A percentile compares a stretch with the other conserved stretches of the same genome.
Conservation (phyloP, 2,329 filamentous ascomycete genomes). For the Berkeleyomyces rouxiae region DNA sequence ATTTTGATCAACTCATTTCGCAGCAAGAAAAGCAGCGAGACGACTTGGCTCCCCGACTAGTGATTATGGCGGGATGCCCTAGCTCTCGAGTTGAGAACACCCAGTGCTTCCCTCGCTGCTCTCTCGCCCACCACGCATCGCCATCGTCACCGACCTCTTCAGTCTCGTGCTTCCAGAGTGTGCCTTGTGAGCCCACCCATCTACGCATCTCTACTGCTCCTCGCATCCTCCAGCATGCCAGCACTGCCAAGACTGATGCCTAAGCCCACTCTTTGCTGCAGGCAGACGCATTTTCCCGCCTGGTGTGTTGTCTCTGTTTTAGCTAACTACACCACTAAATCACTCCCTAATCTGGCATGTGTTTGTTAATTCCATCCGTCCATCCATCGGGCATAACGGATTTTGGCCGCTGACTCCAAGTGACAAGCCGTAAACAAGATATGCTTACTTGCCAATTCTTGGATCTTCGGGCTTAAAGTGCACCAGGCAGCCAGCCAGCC, state of each 20-base stretch:
- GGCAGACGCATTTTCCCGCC: background rate
- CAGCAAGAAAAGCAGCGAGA: background rate
- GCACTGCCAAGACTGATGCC: background rate
- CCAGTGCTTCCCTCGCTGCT: too few relatives aligned
- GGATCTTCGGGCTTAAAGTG: too few relatives aligned
- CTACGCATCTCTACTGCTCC: background rate
- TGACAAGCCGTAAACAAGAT: too few relatives aligned
- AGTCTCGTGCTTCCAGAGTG: background rate
- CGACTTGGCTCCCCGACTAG: background rate
- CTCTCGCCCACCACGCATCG: too few relatives aligned
- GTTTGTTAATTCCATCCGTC: background rate
- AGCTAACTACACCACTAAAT: background rate
- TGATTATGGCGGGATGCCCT: background rate
- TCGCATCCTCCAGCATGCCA: background rate
- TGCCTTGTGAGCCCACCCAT: background rate
- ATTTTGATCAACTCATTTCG: background rate
- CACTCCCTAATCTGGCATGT: background rate
- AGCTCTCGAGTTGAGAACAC: too few relatives aligned
- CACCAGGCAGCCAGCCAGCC: too few relatives aligned
- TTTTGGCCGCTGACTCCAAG: too few relatives aligned
- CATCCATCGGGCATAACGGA: too few relatives aligned
- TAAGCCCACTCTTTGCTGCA: background rate
- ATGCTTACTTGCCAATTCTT: too few relatives aligned
- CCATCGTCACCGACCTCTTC: background rate
- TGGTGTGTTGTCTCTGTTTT: background rate